Conservation (phyloP, 2,329 filamentous ascomycete species). For the Phyllosticta capitalensis region DNA sequence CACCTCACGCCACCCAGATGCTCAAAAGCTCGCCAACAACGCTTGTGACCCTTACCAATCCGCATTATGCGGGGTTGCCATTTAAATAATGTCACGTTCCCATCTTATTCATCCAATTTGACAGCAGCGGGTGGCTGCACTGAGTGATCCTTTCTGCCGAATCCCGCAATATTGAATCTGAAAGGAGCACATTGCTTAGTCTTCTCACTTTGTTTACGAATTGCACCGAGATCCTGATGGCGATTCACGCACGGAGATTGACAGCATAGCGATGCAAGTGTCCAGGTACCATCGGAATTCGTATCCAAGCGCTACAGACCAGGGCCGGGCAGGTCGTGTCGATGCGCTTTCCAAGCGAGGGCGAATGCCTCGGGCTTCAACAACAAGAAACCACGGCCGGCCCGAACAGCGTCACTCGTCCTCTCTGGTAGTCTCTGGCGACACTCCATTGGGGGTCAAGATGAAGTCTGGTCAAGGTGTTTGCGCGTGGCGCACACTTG, state of each 20-base stretch:
- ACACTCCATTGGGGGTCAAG: background rate
- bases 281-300: background rate
- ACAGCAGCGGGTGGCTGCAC: background rate
- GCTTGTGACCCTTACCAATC: background rate
- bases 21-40: background rate
- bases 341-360: background rate
- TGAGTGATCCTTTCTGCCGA: background rate
- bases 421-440: background rate
- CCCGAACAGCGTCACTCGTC: background rate
- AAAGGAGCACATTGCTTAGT: background rate
- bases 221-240: background rate
- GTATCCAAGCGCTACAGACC: background rate
- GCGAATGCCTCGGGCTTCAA: background rate
- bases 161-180: background rate
- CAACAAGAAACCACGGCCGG: background rate
- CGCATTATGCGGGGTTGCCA: background rate
- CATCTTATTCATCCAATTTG: background rate
- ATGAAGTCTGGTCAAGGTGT: background rate
- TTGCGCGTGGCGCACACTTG: background rate
- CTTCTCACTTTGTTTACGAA: background rate
- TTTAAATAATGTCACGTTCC: background rate
- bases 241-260: background rate
- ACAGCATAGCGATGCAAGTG: background rate
- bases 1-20: background rate
- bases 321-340: background rate